Conservation (phyloP, 2,329 filamentous ascomycete species). For the Microsporum audouinii region DNA sequence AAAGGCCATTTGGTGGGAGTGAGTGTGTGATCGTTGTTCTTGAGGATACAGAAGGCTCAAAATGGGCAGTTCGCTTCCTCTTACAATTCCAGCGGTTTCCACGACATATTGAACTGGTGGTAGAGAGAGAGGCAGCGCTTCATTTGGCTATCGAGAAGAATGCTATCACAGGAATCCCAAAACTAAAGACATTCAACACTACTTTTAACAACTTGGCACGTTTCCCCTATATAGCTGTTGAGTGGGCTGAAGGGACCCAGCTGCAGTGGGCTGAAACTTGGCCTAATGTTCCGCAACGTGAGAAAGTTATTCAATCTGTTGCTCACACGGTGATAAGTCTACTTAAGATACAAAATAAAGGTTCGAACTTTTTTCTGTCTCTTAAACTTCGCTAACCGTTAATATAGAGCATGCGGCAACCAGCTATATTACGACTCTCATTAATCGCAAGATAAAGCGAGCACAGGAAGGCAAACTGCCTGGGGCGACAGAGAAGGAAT, state of each 20-base stretch:
- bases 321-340: background rate
- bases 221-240: background rate
- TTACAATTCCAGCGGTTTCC: background rate
- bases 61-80: background rate
- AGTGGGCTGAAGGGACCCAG: background rate
- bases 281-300: background rate
- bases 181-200: background rate
- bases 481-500: background rate
- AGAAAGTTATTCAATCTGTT: background rate
- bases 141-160: background rate
- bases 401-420: background rate
- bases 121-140: background rate
- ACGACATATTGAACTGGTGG: background rate
- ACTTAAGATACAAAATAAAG: background rate
- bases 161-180: background rate
- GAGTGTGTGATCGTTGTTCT: background rate
- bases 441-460: background rate
- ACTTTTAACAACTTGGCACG: background rate
- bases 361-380: background rate
- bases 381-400: background rate
- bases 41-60: background rate
- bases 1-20: background rate
- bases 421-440: background rate
- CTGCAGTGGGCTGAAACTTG: background rate
- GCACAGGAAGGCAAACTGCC: background rate